phyloP scores from a whole-genome alignment of 345 rosid genomes.

The Lumnitzera racemosa region DNA sequence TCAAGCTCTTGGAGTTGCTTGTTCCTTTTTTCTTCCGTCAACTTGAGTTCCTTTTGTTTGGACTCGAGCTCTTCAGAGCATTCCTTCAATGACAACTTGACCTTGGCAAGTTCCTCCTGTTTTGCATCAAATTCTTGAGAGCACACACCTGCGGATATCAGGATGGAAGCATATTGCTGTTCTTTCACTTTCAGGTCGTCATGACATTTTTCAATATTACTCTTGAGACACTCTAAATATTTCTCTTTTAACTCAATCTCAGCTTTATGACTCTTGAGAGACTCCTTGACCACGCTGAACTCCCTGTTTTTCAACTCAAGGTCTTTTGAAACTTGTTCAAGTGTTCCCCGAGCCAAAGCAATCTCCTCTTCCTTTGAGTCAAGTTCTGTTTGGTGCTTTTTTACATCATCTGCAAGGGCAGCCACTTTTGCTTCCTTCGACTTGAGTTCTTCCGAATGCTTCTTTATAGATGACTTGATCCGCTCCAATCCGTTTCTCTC shows the following conservation, averaged over 20 bases:
- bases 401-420: not conserved
- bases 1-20: conserved; percentile 4
- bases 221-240: no score
- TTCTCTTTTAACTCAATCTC: no score
- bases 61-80: conserved; percentile 13
- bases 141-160: no score
- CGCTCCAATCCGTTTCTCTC: not conserved
- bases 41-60: conserved; percentile 14
- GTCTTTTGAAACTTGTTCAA: not conserved
- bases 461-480: not conserved
- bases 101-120: conserved; percentile 6
- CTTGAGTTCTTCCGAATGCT: not conserved
- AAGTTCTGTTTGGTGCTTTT: not conserved
- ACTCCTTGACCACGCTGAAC: no score
- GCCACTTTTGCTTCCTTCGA: conserved; percentile 5
- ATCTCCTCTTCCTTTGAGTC: not conserved
- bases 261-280: no score
- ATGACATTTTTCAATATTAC: not conserved
- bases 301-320: not conserved
- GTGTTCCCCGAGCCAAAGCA: no score
- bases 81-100: conserved; percentile 1
- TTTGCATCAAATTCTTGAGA: not conserved
- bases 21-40: not conserved
- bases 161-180: no score
- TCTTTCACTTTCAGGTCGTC: no score